Percentiles rank a stretch among this genome's conserved stretches.
Conservation (phyloP, 768 basidiomycete species). For the Udeniomyces megalosporus region DNA sequence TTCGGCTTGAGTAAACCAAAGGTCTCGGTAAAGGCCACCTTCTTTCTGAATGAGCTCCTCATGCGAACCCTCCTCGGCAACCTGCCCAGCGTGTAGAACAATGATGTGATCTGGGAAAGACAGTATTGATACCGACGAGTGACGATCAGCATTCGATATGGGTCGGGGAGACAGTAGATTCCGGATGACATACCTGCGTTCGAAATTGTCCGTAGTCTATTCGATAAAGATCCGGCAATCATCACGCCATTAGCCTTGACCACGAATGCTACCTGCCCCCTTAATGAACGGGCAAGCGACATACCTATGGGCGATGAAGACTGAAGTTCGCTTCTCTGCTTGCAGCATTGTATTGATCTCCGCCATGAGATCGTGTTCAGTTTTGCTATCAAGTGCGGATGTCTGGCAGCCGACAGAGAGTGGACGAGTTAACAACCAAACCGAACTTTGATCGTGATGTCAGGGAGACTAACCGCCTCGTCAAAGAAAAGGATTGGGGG, state of each 20-base stretch:
- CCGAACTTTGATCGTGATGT: neutral
- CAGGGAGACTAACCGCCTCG: conserved; percentile 71
- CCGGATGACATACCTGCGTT: conserved; percentile 52
- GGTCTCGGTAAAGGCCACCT: conserved; percentile 32
- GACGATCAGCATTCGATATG: conserved; percentile 11
- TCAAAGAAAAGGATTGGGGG: conserved; percentile 95
- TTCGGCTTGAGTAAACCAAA: conserved; percentile 28
- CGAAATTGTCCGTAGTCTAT: conserved; percentile 58
- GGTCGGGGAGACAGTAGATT: neutral
- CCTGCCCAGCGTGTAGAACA: conserved; percentile 74
- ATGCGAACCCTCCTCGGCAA: conserved; percentile 87
- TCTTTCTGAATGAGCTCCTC: conserved; percentile 57
- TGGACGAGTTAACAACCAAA: neutral
- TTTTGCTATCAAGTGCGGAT: conserved; percentile 85
- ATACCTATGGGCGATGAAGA: conserved; percentile 83
- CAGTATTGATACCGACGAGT: conserved; percentile 12
- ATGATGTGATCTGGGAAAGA: conserved; percentile 61
- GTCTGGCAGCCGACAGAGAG: conserved; percentile 40
- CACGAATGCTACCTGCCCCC: no score
- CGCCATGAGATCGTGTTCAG: conserved; percentile 85
- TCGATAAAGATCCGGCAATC: no score
- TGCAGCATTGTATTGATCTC: conserved; percentile 70
- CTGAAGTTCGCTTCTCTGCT: conserved; percentile 68
- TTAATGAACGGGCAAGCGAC: neutral
- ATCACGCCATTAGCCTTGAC: no score